A percentile compares a stretch with the other conserved stretches of the same genome.
These are phyloP conservation scores for Podaxis mareebaensis DNA, from an alignment of 768 basidiomycete genomes.

Conservation along the genomic window DNA sequence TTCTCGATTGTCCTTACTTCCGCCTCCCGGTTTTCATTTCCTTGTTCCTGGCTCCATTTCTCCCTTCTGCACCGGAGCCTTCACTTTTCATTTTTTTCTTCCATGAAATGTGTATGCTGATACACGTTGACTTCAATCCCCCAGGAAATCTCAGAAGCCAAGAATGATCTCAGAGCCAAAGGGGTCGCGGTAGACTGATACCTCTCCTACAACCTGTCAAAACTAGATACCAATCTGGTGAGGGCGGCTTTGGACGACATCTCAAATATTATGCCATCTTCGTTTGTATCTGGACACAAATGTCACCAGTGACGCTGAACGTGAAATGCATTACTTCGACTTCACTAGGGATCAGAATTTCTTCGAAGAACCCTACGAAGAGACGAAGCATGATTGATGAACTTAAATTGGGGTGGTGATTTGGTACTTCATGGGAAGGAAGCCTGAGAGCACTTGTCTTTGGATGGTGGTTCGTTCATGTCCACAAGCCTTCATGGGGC, in stretches of 20 bases:
- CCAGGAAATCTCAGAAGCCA: conserved; percentile 61
- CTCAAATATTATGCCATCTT: neutral
- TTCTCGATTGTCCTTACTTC: conserved; percentile 5
- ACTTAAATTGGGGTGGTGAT: conserved; percentile 6
- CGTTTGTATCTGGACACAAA: conserved; percentile 6
- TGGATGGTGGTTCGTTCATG: neutral
- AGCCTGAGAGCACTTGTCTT: neutral
- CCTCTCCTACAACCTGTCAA: neutral
- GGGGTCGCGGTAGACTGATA: conserved; percentile 60
- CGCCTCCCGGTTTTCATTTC: conserved; percentile 8
- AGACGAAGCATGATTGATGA: conserved; percentile 10
- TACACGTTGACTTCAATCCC: conserved; percentile 14
- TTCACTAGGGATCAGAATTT: conserved; percentile 14
- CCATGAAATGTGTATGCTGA: conserved; percentile 6
- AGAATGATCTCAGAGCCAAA: conserved; percentile 54
- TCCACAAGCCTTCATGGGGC: neutral
- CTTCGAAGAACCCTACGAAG: conserved; percentile 7
- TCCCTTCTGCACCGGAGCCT: conserved; percentile 1
- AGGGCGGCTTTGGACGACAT: neutral
- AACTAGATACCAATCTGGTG: neutral
- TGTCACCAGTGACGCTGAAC: neutral
- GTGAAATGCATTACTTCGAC: neutral
- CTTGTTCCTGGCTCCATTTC: neutral
- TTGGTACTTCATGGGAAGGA: conserved; percentile 9
- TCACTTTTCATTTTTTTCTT: conserved; percentile 11